Evolutionary conservation across 345 rosid genomes (phyloP).

Genomic region (Moricandia moricandioides): DNA sequence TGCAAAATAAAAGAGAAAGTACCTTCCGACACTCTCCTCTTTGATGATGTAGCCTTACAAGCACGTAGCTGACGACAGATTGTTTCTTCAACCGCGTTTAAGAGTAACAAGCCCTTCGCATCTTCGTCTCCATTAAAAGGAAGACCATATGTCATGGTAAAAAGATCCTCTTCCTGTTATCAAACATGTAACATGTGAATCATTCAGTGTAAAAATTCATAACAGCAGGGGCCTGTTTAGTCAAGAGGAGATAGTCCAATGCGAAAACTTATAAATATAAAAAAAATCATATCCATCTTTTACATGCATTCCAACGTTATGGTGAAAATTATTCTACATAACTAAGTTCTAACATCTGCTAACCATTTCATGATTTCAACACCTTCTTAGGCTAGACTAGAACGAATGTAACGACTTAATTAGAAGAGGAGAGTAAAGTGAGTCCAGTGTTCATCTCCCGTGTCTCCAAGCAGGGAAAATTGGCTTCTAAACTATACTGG

Average conservation of each 20-base stretch:
- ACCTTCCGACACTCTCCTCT: constrained; percentile 69
- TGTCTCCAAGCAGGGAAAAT: constrained; percentile 9
- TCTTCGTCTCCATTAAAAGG: constrained; percentile 75
- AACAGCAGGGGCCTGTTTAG: background rate
- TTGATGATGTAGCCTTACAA: constrained; percentile 62
- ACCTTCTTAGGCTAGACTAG: background rate
- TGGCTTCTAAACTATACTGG: constrained; percentile 17
- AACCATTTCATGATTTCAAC: background rate
- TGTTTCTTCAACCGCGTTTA: constrained; percentile 93
- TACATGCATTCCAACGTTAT: background rate
- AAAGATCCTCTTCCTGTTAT: constrained; percentile 89
- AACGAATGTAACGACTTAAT: background rate
- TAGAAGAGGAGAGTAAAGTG: background rate
- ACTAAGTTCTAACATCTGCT: background rate
- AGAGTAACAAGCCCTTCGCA: constrained; percentile 70
- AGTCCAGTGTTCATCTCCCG: background rate
- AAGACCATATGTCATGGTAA: constrained; percentile 89
- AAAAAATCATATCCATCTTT: background rate
- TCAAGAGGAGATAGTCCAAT: background rate
- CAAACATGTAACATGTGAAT: constrained; percentile 5
- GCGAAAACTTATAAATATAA: background rate
- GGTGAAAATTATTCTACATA: background rate
- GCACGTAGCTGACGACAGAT: constrained; percentile 86
- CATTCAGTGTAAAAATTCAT: background rate
- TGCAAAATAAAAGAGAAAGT: constrained; percentile 25